Base-by-base conservation (phyloP, 805 yeast species). In the Ogataea henricii region DNA sequence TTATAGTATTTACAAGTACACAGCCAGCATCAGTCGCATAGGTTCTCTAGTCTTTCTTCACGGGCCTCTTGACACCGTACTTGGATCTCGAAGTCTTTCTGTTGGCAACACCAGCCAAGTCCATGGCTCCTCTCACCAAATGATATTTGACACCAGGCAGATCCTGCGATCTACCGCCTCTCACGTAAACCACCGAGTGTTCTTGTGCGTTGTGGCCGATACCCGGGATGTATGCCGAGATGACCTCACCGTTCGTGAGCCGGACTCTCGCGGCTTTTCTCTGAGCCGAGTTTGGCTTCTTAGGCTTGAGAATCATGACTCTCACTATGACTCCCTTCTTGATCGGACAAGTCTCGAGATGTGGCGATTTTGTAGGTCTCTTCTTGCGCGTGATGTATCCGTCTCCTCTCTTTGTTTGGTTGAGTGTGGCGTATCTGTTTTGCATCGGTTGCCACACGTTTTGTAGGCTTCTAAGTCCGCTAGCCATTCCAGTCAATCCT, bases 111-210 rank as follows among this genome's bases (percentile, higher is more conserved):
- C 97, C 98, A 41, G 90, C 86, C 63, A 94, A 76, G 73, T 92
- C 99, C 64, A 84, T 81, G 7, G 90, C 88, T 42, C 99, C 99
- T 73, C 99, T 82, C 17, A 94, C 87, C 57, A 89, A 76, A 70
- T 88, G 94, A 69, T 94, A 94, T 66, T 89, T 91, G 41, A 94
- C 97, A 79, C 99, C 99, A 21, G 99, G 99, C 60, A 92, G 75
- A 82, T 94, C 99, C 65, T 91, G 97, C 45, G 89, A 89, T 77
- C 97, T 83, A 13, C 99, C 99, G n/a, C 99, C 99, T 70, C 99
- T 82, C 3, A 94, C 96, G 45, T 83, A 80, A 1, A 94, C 98
- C 43, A 94, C 95, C 62, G 95, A 88, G 71, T 94, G 99, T 68
- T 94, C 99, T 73, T 94, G 98, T 18, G 96, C 85, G 64, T 94